phyloP scores from a whole-genome alignment of 2,329 filamentous ascomycete species.

The Coniosporium tulheliwenetii region DNA sequence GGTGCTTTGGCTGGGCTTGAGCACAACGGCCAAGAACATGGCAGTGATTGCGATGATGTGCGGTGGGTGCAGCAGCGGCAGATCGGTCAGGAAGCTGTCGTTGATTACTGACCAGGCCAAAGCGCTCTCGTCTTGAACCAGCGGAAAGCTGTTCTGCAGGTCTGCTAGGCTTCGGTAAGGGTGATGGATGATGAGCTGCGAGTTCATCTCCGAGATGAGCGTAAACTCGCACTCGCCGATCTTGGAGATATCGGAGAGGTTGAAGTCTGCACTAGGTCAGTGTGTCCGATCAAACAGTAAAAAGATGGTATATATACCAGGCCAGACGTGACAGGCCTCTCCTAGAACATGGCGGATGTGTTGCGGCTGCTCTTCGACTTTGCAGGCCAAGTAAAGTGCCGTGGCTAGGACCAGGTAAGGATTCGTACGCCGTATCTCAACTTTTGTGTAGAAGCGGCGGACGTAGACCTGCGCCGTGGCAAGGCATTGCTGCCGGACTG shows the following conservation, averaged over 20 bases:
- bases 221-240: constrained; percentile 90
- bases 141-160: constrained; percentile 50
- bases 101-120: constrained; percentile 76
- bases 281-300: constrained; percentile 12
- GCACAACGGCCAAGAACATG: constrained; percentile 68
- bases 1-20: constrained; percentile 47
- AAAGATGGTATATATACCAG: constrained; percentile 30
- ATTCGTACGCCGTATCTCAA: constrained; percentile 85
- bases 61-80: constrained; percentile 75
- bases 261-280: constrained; percentile 37
- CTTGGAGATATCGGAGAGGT: constrained; percentile 62
- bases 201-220: constrained; percentile 80
- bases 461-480: constrained; percentile 92
- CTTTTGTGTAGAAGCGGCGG: constrained; percentile 80
- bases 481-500: constrained; percentile 76
- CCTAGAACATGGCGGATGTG: constrained; percentile 83
- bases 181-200: constrained; percentile 78
- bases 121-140: constrained; percentile 63
- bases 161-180: constrained; percentile 70
- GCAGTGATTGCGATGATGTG: constrained; percentile 79
- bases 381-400: constrained; percentile 86
- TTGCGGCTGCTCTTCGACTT: constrained; percentile 95
- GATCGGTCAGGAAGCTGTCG: constrained; percentile 81
- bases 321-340: constrained; percentile 76
- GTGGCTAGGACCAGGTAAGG: constrained; percentile 89